Evolutionary conservation across 2,329 filamentous ascomycete genomes (phyloP).

Genomic region (Endoconidiophora laricicola): DNA sequence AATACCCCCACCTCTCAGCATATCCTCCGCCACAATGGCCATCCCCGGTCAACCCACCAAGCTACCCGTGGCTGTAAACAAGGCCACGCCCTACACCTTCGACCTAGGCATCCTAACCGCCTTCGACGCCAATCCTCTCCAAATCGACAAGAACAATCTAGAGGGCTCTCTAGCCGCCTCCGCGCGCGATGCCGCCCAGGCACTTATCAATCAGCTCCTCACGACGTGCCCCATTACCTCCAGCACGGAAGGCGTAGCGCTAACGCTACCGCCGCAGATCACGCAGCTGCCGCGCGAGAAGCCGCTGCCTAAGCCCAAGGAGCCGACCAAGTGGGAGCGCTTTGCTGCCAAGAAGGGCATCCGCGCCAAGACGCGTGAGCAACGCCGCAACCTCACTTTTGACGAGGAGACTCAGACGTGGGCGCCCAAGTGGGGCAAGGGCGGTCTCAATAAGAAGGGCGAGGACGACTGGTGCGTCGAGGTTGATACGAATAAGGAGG

Average conservation of each 20-base stretch:
- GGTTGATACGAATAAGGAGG: slow-evolving; percentile 63
- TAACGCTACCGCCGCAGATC: slow-evolving; percentile 54
- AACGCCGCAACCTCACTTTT: slow-evolving; percentile 57
- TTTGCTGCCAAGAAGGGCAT: slow-evolving; percentile 98
- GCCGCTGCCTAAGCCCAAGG: slow-evolving; percentile 64
- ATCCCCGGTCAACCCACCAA: slow-evolving; percentile 27
- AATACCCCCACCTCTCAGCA: not conserved
- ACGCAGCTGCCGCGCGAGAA: slow-evolving; percentile 80
- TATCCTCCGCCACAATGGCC: slow-evolving; percentile 19
- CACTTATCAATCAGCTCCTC: slow-evolving; percentile 84
- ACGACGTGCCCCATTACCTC: slow-evolving; percentile 68
- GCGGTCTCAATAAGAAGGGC: slow-evolving; percentile 71
- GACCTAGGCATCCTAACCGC: slow-evolving; percentile 78
- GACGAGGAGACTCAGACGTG: slow-evolving; percentile 76
- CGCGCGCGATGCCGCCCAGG: slow-evolving; percentile 81
- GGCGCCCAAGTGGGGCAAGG: slow-evolving; percentile 90
- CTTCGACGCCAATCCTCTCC: slow-evolving; percentile 72
- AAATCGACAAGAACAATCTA: slow-evolving; percentile 33
- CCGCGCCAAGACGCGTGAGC: slow-evolving; percentile 68
- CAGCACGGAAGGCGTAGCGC: slow-evolving; percentile 52
- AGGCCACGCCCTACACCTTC: slow-evolving; percentile 82
- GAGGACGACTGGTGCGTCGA: slow-evolving; percentile 84
- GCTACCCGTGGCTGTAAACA: slow-evolving; percentile 50
- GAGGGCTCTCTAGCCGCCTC: slow-evolving; percentile 52
- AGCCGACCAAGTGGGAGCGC: slow-evolving; percentile 84